Evolutionary conservation across 2,329 filamentous ascomycete species (phyloP), one percentile per base, ranked within the genome.

Genomic region (Fusarium papillatum): DNA sequence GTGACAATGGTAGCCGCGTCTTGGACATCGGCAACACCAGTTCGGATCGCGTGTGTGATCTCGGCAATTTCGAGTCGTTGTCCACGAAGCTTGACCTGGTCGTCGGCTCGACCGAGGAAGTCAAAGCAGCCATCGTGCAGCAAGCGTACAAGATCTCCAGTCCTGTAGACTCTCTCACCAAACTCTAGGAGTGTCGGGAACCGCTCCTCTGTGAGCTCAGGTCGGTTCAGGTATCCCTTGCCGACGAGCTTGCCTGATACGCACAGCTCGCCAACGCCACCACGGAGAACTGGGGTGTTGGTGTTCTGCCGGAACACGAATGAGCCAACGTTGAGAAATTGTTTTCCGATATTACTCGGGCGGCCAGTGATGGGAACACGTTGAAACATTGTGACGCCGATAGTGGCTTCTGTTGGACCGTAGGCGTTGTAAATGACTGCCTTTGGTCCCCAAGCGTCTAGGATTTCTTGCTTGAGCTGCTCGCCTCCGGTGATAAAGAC

Each of bases 401-500:
- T 98, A 0, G 96, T 98, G 1, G 95, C 94, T 82, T 98, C 96
- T 0, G 96, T 98, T 1, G 96, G 96, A 0, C 96, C 96, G 76
- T 98, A 95, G 4, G 95, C 95, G 79, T 98, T 98, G 86, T 98
- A 96, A 17, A 98, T 95, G 53, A 95, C 95, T 2, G 89, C 89
- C 68, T 93, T 89, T 1, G 93, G 89, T 0, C 96, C 96, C 96
- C 96, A 98, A 0, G 88, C 90, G 78, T 98, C 94, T 3, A 98
- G 87, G 60, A 98, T 97, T 74, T 98, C 96, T 80, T 97, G 95
- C 78, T 95, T 96, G 22, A 98, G 86, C 64, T 94, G 92, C 82
- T 98, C 96, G 4, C 96, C 96, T 10, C 96, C 96, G 0, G 96
- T 98, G 76, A 98, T 98, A 81, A 98, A 98, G 0, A 98, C 94